Percentiles rank a stretch among this genome's conserved stretches.
Conservation (phyloP, 352 stramenopile species). For the Poterioochromonas sp. region DNA sequence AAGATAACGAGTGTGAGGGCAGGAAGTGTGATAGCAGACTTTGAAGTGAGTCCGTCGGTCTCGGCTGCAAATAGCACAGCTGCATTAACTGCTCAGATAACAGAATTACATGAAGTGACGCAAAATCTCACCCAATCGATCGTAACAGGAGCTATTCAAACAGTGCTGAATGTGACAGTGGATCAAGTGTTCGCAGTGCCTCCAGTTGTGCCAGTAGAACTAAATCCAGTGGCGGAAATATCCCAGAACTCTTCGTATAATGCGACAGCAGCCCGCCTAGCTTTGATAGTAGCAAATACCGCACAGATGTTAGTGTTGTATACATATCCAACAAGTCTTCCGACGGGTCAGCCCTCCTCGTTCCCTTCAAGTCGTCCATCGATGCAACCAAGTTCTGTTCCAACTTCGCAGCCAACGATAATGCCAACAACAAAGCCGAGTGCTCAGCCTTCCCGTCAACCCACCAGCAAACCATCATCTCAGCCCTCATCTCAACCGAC, state of each 20-base stretch:
- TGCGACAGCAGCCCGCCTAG: not conserved
- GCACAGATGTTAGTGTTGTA: not conserved
- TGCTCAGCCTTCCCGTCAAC: not conserved
- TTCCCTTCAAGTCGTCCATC: not conserved
- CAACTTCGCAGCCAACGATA: not conserved
- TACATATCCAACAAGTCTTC: not conserved
- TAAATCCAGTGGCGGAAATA: not conserved
- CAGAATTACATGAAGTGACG: not conserved
- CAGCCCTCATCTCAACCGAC: constrained; percentile 12
- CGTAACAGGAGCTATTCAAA: not conserved
- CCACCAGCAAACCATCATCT: not conserved
- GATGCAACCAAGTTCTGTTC: not conserved
- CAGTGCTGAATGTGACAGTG: not conserved
- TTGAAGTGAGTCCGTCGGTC: not conserved
- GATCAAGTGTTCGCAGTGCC: not conserved
- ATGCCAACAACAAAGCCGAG: not conserved
- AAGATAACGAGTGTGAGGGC: not conserved
- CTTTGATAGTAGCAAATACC: not conserved
- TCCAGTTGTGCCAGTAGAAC: not conserved
- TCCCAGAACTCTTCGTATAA: not conserved
- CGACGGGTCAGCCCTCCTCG: constrained; percentile 9
- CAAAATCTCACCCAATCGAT: not conserved
- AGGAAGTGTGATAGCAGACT: constrained; percentile 12
- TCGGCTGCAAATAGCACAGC: not conserved
- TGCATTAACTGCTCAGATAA: not conserved